A percentile compares a stretch with the other conserved stretches of the same genome.
phyloP scores from a whole-genome alignment of 73 alveolate species.

The Stentor coeruleus region DNA sequence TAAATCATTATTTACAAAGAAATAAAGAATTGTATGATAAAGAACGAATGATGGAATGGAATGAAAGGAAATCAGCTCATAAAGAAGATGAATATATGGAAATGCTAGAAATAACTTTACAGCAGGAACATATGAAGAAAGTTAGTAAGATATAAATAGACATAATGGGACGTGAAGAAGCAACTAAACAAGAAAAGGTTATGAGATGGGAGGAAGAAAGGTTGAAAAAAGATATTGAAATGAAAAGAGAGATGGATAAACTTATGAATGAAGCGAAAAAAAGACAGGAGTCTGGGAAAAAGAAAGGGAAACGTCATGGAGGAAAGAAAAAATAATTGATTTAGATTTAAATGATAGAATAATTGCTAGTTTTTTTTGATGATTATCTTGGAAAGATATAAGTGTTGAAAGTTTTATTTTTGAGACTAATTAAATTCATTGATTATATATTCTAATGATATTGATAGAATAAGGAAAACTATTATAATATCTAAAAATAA shows the following conservation, averaged over 20 bases:
- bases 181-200: slow-evolving; percentile 17
- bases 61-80: slow-evolving; percentile 42
- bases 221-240: slow-evolving; percentile 17
- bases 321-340: slow-evolving; percentile 10
- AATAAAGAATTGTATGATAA: slow-evolving; percentile 49
- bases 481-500: too few relatives aligned
- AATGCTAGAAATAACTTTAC: not conserved
- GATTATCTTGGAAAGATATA: not conserved
- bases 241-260: slow-evolving; percentile 32
- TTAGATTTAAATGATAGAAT: not conserved
- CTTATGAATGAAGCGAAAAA: slow-evolving; percentile 28
- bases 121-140: slow-evolving; percentile 26
- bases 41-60: slow-evolving; percentile 47
- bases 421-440: too few relatives aligned
- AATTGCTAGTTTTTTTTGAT: not conserved
- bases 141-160: slow-evolving; percentile 13
- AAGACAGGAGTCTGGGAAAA: slow-evolving; percentile 33
- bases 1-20: slow-evolving; percentile 42
- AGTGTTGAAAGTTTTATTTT: too few relatives aligned
- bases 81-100: slow-evolving; percentile 35
- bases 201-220: slow-evolving; percentile 30
- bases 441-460: too few relatives aligned
- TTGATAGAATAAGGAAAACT: too few relatives aligned
- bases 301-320: slow-evolving; percentile 29
- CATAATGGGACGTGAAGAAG: slow-evolving; percentile 23